Conservation (phyloP, 2,329 filamentous ascomycete species). For the Coniochaeta prunicola region DNA sequence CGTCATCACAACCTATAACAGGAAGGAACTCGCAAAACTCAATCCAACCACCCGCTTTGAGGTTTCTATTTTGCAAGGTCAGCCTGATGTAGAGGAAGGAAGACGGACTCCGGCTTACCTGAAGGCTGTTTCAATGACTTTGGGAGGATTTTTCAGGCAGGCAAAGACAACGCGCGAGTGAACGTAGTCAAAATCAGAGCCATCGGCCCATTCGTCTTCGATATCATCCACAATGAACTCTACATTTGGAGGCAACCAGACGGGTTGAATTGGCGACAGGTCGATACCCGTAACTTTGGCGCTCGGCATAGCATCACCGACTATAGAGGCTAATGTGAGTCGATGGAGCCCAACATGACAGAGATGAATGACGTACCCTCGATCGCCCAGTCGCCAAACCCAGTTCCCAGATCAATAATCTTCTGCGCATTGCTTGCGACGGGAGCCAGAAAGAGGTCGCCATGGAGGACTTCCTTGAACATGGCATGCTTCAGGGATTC, state of each 20-base stretch:
- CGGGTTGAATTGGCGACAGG: slow-evolving; percentile 29
- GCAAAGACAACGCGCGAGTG: slow-evolving; percentile 50
- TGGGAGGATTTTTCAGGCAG: slow-evolving; percentile 44
- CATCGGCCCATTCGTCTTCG: slow-evolving; percentile 47
- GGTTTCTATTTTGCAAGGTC: slow-evolving; percentile 19
- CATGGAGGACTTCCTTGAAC: slow-evolving; percentile 38
- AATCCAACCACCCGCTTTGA: slow-evolving; percentile 42
- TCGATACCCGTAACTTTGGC: slow-evolving; percentile 40
- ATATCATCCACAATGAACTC: slow-evolving; percentile 51
- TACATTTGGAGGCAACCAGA: slow-evolving; percentile 46
- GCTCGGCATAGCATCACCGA: slow-evolving; percentile 36
- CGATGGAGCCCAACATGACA: background rate
- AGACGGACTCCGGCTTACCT: slow-evolving; percentile 24
- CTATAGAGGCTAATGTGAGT: slow-evolving; percentile 17
- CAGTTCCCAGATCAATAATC: slow-evolving; percentile 43
- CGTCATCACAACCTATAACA: slow-evolving; percentile 33
- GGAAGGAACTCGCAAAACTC: slow-evolving; percentile 39
- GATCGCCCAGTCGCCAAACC: slow-evolving; percentile 49
- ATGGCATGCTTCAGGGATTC: slow-evolving; percentile 41
- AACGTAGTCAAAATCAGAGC: slow-evolving; percentile 51
- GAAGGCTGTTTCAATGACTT: slow-evolving; percentile 32
- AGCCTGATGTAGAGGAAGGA: slow-evolving; percentile 6
- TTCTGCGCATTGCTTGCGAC: slow-evolving; percentile 37
- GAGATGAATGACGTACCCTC: slow-evolving; percentile 28
- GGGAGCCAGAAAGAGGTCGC: slow-evolving; percentile 33